Conservation (phyloP, 495 filamentous ascomycete genomes). For the Xanthoparmelia taractica region DNA sequence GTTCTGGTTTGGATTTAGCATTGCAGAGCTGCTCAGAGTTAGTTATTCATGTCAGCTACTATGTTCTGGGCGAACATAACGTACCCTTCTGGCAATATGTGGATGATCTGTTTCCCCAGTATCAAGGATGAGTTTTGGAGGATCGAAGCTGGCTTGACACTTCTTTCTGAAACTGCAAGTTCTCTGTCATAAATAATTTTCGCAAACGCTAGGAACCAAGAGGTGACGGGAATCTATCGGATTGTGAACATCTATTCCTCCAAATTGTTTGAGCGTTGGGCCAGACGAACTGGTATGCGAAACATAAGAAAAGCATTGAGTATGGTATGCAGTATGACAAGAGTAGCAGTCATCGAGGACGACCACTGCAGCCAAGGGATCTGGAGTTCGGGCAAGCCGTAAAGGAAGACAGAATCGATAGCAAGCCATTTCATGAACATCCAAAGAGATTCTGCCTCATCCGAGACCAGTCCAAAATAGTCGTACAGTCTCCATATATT, state of each 20-base stretch:
- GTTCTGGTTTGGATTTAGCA: conserved; percentile 68
- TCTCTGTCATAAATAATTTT: conserved; percentile 84
- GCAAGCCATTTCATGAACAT: conserved; percentile 87
- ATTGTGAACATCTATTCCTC: conserved; percentile 24
- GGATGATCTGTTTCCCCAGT: conserved; percentile 88
- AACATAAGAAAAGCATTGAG: conserved; percentile 86
- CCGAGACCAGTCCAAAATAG: conserved; percentile 62
- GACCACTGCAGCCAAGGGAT: conserved; percentile 96
- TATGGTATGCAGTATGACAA: conserved; percentile 61
- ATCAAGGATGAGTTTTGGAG: conserved; percentile 87
- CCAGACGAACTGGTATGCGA: conserved; percentile 60
- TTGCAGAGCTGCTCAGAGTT: conserved; percentile 57
- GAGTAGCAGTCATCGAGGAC: conserved; percentile 53
- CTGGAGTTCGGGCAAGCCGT: conserved; percentile 69
- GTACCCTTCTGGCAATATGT: conserved; percentile 92
- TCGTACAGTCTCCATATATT: conserved; percentile 79
- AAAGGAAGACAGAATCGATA: conserved; percentile 76
- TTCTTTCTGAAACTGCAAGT: conserved; percentile 77
- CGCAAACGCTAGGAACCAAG: conserved; percentile 58
- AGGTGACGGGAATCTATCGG: conserved; percentile 52
- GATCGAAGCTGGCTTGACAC: conserved; percentile 77
- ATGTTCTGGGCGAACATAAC: conserved; percentile 13
- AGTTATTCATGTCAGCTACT: conserved; percentile 20
- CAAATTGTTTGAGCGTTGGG: conserved; percentile 16
- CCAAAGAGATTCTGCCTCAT: conserved; percentile 72